Percentiles rank a stretch among this genome's conserved stretches.
Evolutionary conservation across 1,139 yeast genomes (phyloP).

Genomic region (Meyerozyma sp.): DNA sequence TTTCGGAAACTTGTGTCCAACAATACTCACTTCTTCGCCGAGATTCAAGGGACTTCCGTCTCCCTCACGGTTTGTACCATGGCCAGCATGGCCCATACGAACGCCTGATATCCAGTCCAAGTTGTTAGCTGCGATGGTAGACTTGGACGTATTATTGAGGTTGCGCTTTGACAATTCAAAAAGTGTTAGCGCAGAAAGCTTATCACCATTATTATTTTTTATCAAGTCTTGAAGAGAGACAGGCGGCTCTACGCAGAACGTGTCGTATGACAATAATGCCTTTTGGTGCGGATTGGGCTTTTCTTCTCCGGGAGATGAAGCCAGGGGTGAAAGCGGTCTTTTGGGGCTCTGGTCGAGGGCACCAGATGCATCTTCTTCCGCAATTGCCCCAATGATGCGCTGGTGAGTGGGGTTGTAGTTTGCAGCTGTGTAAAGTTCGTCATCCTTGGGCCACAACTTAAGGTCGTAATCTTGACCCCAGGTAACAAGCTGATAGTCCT

Average conservation of each 20-base stretch:
- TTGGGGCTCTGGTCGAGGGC: not conserved
- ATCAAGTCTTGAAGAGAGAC: slow-evolving; percentile 29
- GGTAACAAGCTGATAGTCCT: slow-evolving; percentile 84
- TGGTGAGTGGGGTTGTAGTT: slow-evolving; percentile 45
- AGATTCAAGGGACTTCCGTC: slow-evolving; percentile 51
- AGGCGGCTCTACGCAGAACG: slow-evolving; percentile 38
- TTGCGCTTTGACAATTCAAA: slow-evolving; percentile 27
- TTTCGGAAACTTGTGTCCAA: slow-evolving; percentile 88
- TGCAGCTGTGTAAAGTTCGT: slow-evolving; percentile 53
- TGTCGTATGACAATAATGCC: slow-evolving; percentile 19
- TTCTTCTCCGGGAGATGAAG: not conserved
- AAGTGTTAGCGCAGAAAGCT: slow-evolving; percentile 30
- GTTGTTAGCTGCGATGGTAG: slow-evolving; percentile 50
- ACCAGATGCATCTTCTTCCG: slow-evolving; percentile 9
- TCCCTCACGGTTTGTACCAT: slow-evolving; percentile 16
- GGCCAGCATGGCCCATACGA: slow-evolving; percentile 57
- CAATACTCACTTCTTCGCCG: slow-evolving; percentile 87
- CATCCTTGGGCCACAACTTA: slow-evolving; percentile 73
- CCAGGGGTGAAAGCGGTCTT: not conserved
- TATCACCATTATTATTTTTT: slow-evolving; percentile 29
- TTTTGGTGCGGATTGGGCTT: slow-evolving; percentile 1
- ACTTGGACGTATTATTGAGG: slow-evolving; percentile 20
- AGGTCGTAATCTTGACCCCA: slow-evolving; percentile 87
- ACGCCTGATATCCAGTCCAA: slow-evolving; percentile 94
- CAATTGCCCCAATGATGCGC: slow-evolving; percentile 19